These are phyloP conservation scores for Aquilaria sinensis DNA, from an alignment of 345 rosid genomes.

Conservation along the genomic window DNA sequence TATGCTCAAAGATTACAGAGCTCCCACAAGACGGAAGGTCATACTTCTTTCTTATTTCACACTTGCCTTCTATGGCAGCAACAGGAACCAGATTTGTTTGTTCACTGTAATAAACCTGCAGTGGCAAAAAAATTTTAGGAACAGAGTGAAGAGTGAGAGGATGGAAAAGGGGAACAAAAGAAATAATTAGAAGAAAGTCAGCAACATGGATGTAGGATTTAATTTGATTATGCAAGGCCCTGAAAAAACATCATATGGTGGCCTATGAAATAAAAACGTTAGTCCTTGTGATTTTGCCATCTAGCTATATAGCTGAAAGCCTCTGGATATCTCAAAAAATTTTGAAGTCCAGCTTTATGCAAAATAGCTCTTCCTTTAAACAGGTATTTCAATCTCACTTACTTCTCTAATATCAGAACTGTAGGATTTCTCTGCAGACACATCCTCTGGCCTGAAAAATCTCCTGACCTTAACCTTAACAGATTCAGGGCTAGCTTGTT, in stretches of 20 bases:
- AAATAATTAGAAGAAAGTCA: neutral
- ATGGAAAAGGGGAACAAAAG: slow-evolving; percentile 6
- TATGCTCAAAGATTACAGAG: slow-evolving; percentile 50
- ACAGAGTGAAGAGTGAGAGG: slow-evolving; percentile 3
- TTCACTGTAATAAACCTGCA: slow-evolving; percentile 76
- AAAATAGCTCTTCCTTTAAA: neutral
- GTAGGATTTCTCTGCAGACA: slow-evolving; percentile 61
- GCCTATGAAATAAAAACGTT: too few relatives aligned
- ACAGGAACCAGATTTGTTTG: slow-evolving; percentile 30
- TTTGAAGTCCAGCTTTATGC: neutral
- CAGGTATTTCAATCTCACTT: slow-evolving; percentile 9
- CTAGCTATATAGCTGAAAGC: too few relatives aligned
- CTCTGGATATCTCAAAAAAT: too few relatives aligned
- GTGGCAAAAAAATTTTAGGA: slow-evolving; percentile 5
- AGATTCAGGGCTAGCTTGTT: slow-evolving; percentile 22
- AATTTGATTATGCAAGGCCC: too few relatives aligned
- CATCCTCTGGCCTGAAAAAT: slow-evolving; percentile 68
- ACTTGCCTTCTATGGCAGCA: slow-evolving; percentile 58
- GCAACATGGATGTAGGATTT: too few relatives aligned
- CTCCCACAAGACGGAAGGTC: slow-evolving; percentile 42
- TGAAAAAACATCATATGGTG: too few relatives aligned
- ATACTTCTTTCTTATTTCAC: slow-evolving; percentile 73
- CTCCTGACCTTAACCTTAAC: slow-evolving; percentile 39
- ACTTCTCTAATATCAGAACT: slow-evolving; percentile 62
- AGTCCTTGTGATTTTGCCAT: too few relatives aligned